Conservation (phyloP, 805 yeast genomes). For the Metschnikowia corniflorae region DNA sequence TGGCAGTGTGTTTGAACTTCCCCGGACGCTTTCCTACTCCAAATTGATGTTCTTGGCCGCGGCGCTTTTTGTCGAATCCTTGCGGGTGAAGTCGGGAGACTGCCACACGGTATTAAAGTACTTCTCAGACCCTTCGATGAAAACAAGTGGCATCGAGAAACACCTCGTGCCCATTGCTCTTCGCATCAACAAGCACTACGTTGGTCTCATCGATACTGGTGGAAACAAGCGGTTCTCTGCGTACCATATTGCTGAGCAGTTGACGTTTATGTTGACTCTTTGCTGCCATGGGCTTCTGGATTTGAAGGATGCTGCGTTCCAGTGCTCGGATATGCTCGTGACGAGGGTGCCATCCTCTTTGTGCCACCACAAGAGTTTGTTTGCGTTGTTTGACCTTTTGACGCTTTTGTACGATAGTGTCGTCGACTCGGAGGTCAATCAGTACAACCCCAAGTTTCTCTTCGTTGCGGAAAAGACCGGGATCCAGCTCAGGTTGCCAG, state of each 20-base stretch:
- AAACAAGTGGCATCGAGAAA: conserved; percentile 62
- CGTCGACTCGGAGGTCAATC: conserved; percentile 77
- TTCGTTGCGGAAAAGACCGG: conserved; percentile 47
- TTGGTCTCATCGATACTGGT: conserved; percentile 49
- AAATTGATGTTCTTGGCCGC: conserved; percentile 87
- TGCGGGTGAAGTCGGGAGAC: conserved; percentile 76
- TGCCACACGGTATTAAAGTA: conserved; percentile 75
- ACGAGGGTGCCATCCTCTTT: conserved; percentile 69
- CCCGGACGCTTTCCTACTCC: conserved; percentile 58
- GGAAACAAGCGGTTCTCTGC: conserved; percentile 55
- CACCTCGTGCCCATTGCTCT: conserved; percentile 64
- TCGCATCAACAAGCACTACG: conserved; percentile 54
- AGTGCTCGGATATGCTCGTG: conserved; percentile 68
- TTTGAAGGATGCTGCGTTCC: conserved; percentile 76
- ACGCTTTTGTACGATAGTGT: conserved; percentile 75
- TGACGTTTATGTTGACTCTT: conserved; percentile 60
- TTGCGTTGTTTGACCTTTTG: conserved; percentile 75
- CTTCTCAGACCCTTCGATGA: conserved; percentile 81
- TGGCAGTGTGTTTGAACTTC: conserved; percentile 48
- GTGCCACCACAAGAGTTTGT: conserved; percentile 70
- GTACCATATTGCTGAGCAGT: conserved; percentile 57
- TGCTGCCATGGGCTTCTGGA: conserved; percentile 76
- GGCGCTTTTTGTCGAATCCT: conserved; percentile 68
- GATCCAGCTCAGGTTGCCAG: conserved; percentile 60
- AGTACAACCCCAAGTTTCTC: conserved; percentile 77